Conservation (phyloP, 306 rosid species). For the Hippophae rhamnoides region DNA sequence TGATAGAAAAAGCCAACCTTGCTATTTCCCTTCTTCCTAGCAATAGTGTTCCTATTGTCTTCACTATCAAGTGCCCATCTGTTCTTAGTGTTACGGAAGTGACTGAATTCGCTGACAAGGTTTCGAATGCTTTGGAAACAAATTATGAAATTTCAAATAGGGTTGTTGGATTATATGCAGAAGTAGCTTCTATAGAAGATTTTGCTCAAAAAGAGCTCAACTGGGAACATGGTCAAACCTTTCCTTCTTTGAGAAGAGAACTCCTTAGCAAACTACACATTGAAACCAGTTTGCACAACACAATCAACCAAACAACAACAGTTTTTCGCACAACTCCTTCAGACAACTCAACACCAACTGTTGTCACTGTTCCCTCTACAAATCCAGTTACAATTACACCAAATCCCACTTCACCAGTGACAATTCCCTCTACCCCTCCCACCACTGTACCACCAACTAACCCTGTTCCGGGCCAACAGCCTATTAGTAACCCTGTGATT, state of each 20-base stretch:
- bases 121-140: conserved; percentile 37
- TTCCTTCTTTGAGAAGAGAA: conserved; percentile 32
- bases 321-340: conserved; percentile 57
- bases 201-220: conserved; percentile 33
- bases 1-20: conserved; percentile 28
- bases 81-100: conserved; percentile 30
- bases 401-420: conserved; percentile 37
- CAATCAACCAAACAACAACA: conserved; percentile 37
- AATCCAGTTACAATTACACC: conserved; percentile 55
- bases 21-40: conserved; percentile 39
- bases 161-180: conserved; percentile 40
- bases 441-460: conserved; percentile 38
- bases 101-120: conserved; percentile 27
- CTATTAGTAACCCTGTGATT: conserved; percentile 51
- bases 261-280: conserved; percentile 22
- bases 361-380: conserved; percentile 65
- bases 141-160: conserved; percentile 25
- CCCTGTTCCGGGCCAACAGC: conserved; percentile 48
- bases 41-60: conserved; percentile 40
- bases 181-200: conserved; percentile 33
- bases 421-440: conserved; percentile 64
- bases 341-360: conserved; percentile 43
- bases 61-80: conserved; percentile 32
- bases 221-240: conserved; percentile 35
- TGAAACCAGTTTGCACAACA: conserved; percentile 33